Percentiles rank a stretch among this genome's conserved stretches.
Conservation (phyloP, 495 filamentous ascomycete species). For the Podospora pseudocomata region DNA sequence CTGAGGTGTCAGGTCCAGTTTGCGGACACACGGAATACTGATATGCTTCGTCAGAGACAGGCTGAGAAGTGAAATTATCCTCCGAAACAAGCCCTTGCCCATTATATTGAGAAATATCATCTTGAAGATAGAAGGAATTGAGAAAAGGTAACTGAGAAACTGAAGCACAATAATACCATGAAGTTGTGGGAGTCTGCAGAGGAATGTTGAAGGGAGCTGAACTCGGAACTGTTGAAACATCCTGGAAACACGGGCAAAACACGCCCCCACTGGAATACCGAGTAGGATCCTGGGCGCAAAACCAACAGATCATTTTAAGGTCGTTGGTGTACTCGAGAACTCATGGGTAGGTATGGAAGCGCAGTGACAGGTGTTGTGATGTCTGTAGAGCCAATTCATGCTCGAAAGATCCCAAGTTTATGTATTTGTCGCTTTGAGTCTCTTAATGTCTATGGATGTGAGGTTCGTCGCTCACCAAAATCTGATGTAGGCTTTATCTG, state of each 20-base stretch:
- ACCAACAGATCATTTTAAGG: not conserved
- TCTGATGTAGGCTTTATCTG: not conserved
- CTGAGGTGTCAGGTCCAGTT: not conserved
- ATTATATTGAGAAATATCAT: not conserved
- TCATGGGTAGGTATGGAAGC: not conserved
- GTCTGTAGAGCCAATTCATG: not conserved
- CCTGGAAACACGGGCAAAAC: not conserved
- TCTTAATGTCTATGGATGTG: not conserved
- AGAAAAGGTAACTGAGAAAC: not conserved
- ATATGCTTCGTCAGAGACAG: not conserved
- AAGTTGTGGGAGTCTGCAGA: not conserved
- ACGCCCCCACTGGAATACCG: not conserved
- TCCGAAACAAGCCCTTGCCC: not conserved
- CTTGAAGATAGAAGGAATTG: not conserved
- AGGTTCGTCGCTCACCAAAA: too few relatives aligned
- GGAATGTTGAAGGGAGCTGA: too few relatives aligned
- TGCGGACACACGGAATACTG: not conserved
- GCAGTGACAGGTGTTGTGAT: not conserved
- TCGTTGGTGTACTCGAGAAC: not conserved
- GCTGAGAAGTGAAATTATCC: not conserved
- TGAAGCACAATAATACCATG: not conserved
- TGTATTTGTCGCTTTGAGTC: not conserved
- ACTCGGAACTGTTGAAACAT: not conserved
- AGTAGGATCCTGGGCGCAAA: not conserved
- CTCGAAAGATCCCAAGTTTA: not conserved